Percentiles rank a stretch among this genome's conserved stretches.
phyloP scores from a whole-genome alignment of 106 monocot genomes.

The Dactylorhiza incarnata region DNA sequence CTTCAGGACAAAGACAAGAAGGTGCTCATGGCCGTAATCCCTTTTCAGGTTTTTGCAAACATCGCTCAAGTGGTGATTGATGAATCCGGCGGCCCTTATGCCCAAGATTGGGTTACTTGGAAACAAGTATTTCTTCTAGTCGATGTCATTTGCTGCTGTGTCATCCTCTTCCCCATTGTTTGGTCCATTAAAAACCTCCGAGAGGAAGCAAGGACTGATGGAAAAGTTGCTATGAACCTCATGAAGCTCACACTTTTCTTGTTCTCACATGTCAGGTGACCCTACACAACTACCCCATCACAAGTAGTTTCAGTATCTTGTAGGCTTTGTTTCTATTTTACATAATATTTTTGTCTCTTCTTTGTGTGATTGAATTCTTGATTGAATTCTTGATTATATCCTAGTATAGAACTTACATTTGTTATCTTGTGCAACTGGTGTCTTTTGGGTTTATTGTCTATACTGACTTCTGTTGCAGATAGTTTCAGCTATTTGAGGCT shows the following conservation, averaged over 20 bases:
- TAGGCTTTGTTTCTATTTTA: neutral
- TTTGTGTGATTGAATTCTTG: neutral
- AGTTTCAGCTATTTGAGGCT: no score
- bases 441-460: no score
- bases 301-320: neutral
- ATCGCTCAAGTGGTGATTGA: conserved; percentile 68
- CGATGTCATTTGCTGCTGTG: conserved; percentile 80
- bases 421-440: no score
- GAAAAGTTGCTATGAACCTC: conserved; percentile 85
- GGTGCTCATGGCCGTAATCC: conserved; percentile 79
- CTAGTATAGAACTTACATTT: no score
- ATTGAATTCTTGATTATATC: neutral
- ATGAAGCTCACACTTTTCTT: conserved; percentile 87
- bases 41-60: conserved; percentile 82
- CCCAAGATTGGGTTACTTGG: conserved; percentile 63
- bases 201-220: conserved; percentile 72
- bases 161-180: conserved; percentile 77
- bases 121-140: conserved; percentile 75
- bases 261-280: no score
- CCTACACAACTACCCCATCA: neutral
- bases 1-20: conserved; percentile 79
- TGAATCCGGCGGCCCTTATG: conserved; percentile 49
- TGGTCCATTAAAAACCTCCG: conserved; percentile 88
- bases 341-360: neutral
- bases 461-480: no score